Conservation (phyloP, 371 early-diverging fungal genomes). For the Dentiscutata heterogama region DNA sequence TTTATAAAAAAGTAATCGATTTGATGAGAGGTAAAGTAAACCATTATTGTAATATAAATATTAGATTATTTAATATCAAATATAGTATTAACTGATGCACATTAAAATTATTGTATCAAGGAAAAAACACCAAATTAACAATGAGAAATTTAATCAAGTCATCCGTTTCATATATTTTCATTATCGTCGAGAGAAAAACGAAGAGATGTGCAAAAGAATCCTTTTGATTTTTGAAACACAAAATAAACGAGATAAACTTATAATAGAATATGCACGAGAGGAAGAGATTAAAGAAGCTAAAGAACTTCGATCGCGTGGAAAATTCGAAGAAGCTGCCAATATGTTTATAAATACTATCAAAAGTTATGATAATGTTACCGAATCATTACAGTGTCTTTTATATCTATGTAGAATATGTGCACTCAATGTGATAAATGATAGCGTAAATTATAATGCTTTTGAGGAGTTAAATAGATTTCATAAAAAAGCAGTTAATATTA, state of each 20-base stretch:
- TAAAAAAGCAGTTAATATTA: background rate
- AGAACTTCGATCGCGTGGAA: background rate
- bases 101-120: constrained; percentile 7
- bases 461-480: background rate
- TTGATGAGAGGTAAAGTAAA: constrained; percentile 29
- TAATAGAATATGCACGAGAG: constrained; percentile 9
- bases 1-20: background rate
- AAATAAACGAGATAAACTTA: background rate
- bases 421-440: constrained; percentile 6
- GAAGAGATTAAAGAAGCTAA: background rate
- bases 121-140: background rate
- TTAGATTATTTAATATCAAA: background rate
- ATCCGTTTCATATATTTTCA: background rate
- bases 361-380: background rate
- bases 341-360: background rate
- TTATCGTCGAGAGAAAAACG: constrained; percentile 1
- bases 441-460: background rate
- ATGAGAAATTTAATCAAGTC: background rate
- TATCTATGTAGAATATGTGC: constrained; percentile 19
- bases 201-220: background rate
- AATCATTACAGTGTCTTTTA: constrained; percentile 21
- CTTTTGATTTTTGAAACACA: constrained; percentile 20
- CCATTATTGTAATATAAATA: background rate
- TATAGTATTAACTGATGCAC: background rate
- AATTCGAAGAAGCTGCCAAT: constrained; percentile 33